Evolutionary conservation across 768 basidiomycete species (phyloP).

Genomic region (Trichaptum fuscoviolaceum): DNA sequence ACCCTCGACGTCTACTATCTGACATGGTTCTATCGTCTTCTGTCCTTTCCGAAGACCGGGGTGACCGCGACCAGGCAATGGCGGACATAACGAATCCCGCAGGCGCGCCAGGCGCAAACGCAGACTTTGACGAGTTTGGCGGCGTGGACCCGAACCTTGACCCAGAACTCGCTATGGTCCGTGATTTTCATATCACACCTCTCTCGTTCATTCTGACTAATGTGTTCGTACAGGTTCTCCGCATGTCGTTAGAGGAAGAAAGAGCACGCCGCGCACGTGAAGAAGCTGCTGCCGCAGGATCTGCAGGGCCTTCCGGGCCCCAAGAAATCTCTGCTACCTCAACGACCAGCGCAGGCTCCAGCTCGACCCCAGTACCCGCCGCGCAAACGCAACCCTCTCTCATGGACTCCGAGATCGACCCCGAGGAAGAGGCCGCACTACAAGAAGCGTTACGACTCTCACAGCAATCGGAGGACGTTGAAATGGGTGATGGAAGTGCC

Average conservation of each 20-base stretch:
- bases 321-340: slow-evolving; percentile 13
- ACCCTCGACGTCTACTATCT: slow-evolving; percentile 67
- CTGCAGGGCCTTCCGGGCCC: slow-evolving; percentile 20
- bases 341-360: slow-evolving; percentile 18
- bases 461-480: slow-evolving; percentile 43
- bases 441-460: slow-evolving; percentile 76
- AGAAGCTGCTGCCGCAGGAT: slow-evolving; percentile 31
- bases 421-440: slow-evolving; percentile 76
- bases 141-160: slow-evolving; percentile 89
- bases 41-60: slow-evolving; percentile 74
- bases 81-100: slow-evolving; percentile 29
- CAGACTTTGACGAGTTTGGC: slow-evolving; percentile 70
- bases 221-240: slow-evolving; percentile 60
- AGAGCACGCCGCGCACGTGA: slow-evolving; percentile 62
- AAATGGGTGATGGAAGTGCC: slow-evolving; percentile 37
- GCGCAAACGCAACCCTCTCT: slow-evolving; percentile 19
- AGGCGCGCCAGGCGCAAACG: slow-evolving; percentile 41
- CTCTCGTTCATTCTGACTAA: not conserved
- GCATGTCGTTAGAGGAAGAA: slow-evolving; percentile 97
- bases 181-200: not conserved
- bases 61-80: slow-evolving; percentile 47
- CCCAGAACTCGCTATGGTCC: slow-evolving; percentile 93
- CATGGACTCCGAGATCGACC: slow-evolving; percentile 45
- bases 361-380: slow-evolving; percentile 22
- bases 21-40: slow-evolving; percentile 78